A percentile compares a stretch with the other conserved stretches of the same genome.
phyloP scores from a whole-genome alignment of 2,329 filamentous ascomycete species.

The Aureobasidium sp. region DNA sequence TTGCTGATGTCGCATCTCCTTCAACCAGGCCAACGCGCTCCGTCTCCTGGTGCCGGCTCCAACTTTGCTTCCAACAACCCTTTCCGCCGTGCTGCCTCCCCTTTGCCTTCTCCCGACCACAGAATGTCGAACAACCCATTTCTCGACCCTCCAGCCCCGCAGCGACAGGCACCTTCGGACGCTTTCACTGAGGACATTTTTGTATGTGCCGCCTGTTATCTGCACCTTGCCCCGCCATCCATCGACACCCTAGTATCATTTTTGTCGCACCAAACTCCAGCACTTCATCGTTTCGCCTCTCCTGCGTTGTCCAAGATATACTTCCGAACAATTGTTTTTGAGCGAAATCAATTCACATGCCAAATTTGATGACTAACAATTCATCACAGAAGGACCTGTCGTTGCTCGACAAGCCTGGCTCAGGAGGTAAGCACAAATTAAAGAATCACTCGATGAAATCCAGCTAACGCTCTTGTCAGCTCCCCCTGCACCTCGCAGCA shows the following conservation, averaged over 20 bases:
- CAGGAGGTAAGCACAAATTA: slow-evolving; percentile 29
- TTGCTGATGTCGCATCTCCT: slow-evolving; percentile 9
- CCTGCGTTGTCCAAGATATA: background rate
- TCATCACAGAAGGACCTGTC: slow-evolving; percentile 57
- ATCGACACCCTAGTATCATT: background rate
- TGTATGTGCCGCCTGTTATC: slow-evolving; percentile 51
- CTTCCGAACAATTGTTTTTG: background rate
- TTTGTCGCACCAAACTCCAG: slow-evolving; percentile 3
- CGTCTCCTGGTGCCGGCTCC: slow-evolving; percentile 49
- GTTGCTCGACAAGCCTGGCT: slow-evolving; percentile 52
- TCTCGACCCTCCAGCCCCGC: slow-evolving; percentile 40
- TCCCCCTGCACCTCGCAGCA: slow-evolving; percentile 1
- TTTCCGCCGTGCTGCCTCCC: slow-evolving; percentile 63
- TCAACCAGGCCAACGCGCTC: slow-evolving; percentile 28
- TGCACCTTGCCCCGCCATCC: slow-evolving; percentile 9
- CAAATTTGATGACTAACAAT: background rate
- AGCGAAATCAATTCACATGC: background rate
- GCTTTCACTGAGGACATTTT: slow-evolving; percentile 64
- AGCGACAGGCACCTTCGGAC: slow-evolving; percentile 11
- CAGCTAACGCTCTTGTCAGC: slow-evolving; percentile 33
- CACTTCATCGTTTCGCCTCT: background rate
- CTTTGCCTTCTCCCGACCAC: slow-evolving; percentile 31
- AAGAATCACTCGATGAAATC: background rate
- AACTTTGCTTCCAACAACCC: slow-evolving; percentile 72
- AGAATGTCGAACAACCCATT: slow-evolving; percentile 68